Conservation (phyloP, 352 stramenopile genomes). For the Phytophthora uliginosa region DNA sequence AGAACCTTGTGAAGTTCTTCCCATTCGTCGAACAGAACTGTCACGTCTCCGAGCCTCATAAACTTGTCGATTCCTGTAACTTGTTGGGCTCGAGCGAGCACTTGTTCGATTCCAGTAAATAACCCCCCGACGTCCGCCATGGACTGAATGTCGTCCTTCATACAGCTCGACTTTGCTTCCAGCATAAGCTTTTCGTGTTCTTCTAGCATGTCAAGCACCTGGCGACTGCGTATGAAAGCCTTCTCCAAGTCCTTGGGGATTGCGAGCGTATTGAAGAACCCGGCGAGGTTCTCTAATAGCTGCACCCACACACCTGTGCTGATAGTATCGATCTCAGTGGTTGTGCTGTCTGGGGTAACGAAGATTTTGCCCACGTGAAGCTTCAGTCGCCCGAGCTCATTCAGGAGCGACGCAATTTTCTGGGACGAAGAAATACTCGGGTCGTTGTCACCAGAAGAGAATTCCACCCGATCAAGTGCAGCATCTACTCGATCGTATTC, state of each 20-base stretch:
- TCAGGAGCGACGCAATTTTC: conserved; percentile 9
- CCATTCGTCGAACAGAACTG: conserved; percentile 36
- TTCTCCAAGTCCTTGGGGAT: conserved; percentile 24
- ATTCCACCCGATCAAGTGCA: not conserved
- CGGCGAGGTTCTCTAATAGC: conserved; percentile 8
- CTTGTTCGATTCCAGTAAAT: conserved; percentile 26
- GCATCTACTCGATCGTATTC: conserved; percentile 37
- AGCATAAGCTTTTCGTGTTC: conserved; percentile 33
- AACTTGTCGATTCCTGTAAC: conserved; percentile 31
- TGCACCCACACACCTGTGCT: conserved; percentile 14
- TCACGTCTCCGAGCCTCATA: conserved; percentile 25
- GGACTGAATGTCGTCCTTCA: conserved; percentile 29
- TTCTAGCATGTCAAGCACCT: conserved; percentile 28
- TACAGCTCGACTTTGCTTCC: conserved; percentile 21
- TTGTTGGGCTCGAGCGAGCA: conserved; percentile 31
- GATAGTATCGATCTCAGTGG: not conserved
- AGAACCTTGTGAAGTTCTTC: conserved; percentile 24
- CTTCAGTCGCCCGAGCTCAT: conserved; percentile 24
- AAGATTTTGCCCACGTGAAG: conserved; percentile 26
- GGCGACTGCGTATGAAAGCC: conserved; percentile 20
- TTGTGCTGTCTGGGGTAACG: not conserved
- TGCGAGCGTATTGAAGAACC: conserved; percentile 25
- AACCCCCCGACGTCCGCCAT: conserved; percentile 28
- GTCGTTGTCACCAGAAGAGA: not conserved
- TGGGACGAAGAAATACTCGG: conserved; percentile 1